phyloP scores from a whole-genome alignment of 2,329 filamentous ascomycete genomes.

The Trichoderma aggressivum region DNA sequence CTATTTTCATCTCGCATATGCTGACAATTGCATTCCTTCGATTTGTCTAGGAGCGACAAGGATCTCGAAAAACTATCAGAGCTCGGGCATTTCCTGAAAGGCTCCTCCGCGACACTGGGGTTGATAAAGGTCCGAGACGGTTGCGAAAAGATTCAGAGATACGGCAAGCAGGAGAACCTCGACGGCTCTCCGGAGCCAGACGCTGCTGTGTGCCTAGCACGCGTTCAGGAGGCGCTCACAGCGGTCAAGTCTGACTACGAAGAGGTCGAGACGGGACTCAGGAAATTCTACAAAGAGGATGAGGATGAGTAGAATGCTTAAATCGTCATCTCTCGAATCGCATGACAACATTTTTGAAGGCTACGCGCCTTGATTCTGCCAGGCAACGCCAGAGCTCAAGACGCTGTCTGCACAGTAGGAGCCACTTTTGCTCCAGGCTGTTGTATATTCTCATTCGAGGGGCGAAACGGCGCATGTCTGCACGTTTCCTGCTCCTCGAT shows the following conservation, averaged over 20 bases:
- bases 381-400: background rate
- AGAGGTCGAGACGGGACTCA: slow-evolving; percentile 68
- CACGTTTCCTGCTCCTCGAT: background rate
- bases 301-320: slow-evolving; percentile 15
- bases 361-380: background rate
- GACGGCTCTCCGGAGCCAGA: slow-evolving; percentile 67
- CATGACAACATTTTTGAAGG: background rate
- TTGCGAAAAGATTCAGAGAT: slow-evolving; percentile 96
- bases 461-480: background rate
- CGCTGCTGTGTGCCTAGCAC: slow-evolving; percentile 63
- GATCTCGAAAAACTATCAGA: slow-evolving; percentile 74
- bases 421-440: background rate
- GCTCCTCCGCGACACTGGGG: slow-evolving; percentile 90
- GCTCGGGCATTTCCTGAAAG: slow-evolving; percentile 94
- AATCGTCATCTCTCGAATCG: background rate
- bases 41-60: slow-evolving; percentile 53
- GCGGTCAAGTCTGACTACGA: slow-evolving; percentile 73
- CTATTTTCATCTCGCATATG: background rate
- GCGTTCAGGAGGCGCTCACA: slow-evolving; percentile 66
- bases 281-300: slow-evolving; percentile 55
- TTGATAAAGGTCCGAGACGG: slow-evolving; percentile 86
- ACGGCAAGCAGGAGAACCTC: slow-evolving; percentile 76
- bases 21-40: slow-evolving; percentile 10
- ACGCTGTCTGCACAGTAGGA: background rate
- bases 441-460: background rate